These are phyloP conservation scores for Syzygium oleosum DNA, from an alignment of 345 rosid genomes.

Conservation along the genomic window DNA sequence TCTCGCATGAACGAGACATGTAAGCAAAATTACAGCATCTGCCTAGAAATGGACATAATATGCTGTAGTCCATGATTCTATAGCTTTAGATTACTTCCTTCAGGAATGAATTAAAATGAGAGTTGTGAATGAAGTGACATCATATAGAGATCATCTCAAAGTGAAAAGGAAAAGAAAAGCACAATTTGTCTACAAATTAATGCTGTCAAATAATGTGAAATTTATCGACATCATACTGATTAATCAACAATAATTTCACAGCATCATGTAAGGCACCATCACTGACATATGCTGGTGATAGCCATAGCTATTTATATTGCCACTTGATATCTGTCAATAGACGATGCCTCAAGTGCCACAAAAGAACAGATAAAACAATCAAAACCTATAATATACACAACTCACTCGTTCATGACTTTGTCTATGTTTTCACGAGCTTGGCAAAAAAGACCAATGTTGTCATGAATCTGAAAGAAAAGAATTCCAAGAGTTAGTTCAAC, in stretches of 20 bases:
- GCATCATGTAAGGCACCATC: not conserved
- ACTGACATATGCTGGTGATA: not conserved
- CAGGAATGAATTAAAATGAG: not conserved
- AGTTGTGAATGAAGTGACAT: not conserved
- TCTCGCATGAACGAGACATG: not conserved
- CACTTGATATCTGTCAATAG: not conserved
- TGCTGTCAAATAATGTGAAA: not conserved
- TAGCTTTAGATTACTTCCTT: not conserved
- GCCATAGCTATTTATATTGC: not conserved
- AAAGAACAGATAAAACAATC: not conserved
- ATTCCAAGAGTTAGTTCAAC: not conserved
- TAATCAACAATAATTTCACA: not conserved
- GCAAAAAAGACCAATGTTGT: conserved; percentile 14
- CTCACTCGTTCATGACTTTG: conserved; percentile 19
- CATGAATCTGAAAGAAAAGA: conserved; percentile 14
- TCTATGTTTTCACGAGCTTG: conserved; percentile 15
- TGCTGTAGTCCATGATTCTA: not conserved
- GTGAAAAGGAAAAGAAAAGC: not conserved
- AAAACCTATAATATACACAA: not conserved
- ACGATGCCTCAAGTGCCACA: not conserved
- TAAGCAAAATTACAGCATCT: not conserved
- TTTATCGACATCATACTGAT: not conserved
- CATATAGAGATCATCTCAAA: not conserved
- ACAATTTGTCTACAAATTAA: not conserved
- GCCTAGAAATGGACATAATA: not conserved